phyloP scores from a whole-genome alignment of 2,329 filamentous ascomycete species.

The Fusarium metavorans region DNA sequence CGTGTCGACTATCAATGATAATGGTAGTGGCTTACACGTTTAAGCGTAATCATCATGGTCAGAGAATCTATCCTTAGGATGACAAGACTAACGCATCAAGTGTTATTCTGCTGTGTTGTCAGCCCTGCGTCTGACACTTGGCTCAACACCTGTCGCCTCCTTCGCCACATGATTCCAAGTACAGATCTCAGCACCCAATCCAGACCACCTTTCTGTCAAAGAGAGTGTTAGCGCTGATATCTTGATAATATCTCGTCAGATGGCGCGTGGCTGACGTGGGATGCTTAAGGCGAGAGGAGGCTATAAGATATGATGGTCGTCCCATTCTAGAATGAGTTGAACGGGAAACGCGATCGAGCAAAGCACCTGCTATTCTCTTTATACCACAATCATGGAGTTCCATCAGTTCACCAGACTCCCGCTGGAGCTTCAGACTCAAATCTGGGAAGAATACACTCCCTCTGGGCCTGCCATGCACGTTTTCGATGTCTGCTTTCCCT shows the following conservation, averaged over 20 bases:
- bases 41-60: background rate
- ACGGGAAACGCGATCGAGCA: background rate
- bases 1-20: background rate
- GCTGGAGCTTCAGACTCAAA: slow-evolving; percentile 39
- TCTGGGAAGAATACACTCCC: slow-evolving; percentile 36
- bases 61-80: background rate
- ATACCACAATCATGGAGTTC: slow-evolving; percentile 32
- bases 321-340: background rate
- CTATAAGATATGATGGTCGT: background rate
- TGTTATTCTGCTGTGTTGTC: background rate
- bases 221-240: slow-evolving; percentile 24
- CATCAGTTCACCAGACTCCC: slow-evolving; percentile 36
- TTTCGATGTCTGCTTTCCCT: slow-evolving; percentile 46
- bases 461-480: slow-evolving; percentile 43
- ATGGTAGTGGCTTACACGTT: background rate
- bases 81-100: background rate
- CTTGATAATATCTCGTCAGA: background rate
- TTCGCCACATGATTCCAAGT: background rate
- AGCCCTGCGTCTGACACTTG: background rate
- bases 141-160: background rate
- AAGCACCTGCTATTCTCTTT: no score
- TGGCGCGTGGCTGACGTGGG: slow-evolving; percentile 13
- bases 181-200: background rate
- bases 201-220: background rate
- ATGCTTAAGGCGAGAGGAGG: background rate